Base-by-base conservation (phyloP, 805 yeast genomes). In the Candida insectorum region DNA sequence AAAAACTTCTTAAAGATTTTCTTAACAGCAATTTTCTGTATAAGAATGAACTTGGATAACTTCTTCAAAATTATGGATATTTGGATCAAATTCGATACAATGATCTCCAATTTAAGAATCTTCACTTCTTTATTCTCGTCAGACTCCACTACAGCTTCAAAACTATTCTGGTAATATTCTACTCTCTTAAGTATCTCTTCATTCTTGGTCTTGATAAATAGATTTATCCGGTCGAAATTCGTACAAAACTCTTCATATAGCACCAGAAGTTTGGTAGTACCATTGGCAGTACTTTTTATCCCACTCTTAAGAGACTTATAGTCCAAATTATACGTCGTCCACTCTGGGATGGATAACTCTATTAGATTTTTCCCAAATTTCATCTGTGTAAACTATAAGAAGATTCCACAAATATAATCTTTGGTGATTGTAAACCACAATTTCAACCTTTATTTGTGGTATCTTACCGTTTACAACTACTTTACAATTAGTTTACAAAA, bases 311-410 rank as follows among this genome's bases (percentile, higher is more conserved):
- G 55, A 23, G 79, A 85, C 45, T 86, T 82, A 59, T 89, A 89
- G 50, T 86, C 88, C 25, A 89, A 69, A 56, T 89, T 87, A 58
- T 85, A 81, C 41, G 76, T 74, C 48, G 75, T 74, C 97, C 97
- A 89, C 62, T 85, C 93, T 2, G 89, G 87, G 16, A 87, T 83
- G 9, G 95, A 83, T 46, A 86, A 71, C 43, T 75, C 78, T 33
- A 73, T 65, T 15, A 89, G 69, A 49, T 83, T 88, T 26, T 76
- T 69, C 32, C 96, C 96, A 57, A 88, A 89, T 60, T 87, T 91
- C 97, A 89, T 89, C n/a, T n/a, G n/a, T n/a, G n/a, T n/a, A n/a
- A n/a, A n/a, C n/a, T n/a, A n/a, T n/a, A n/a, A n/a, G n/a, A n/a
- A n/a, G n/a, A n/a, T n/a, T n/a, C n/a, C n/a, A n/a, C n/a, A n/a